Evolutionary conservation across 495 filamentous ascomycete species (phyloP).

Genomic region (Stereocaulon alpinum): DNA sequence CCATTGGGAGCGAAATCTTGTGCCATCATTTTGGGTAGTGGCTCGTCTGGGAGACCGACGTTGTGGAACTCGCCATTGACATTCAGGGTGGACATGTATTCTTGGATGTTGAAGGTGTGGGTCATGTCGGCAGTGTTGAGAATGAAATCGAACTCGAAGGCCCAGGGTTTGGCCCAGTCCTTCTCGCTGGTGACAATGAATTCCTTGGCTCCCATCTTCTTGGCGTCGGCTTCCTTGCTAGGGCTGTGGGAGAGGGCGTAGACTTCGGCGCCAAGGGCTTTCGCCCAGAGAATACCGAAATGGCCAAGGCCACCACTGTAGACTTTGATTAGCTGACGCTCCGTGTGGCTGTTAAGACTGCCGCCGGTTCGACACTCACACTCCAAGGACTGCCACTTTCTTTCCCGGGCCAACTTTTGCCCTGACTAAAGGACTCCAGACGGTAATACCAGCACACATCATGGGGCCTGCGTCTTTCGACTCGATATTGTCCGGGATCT

Average conservation of each 20-base stretch:
- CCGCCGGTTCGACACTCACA: constrained; percentile 25
- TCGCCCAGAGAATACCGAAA: constrained; percentile 60
- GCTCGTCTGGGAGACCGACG: constrained; percentile 74
- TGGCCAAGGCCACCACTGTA: constrained; percentile 58
- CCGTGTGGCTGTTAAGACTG: neutral
- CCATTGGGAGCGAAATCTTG: constrained; percentile 70
- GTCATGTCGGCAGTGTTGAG: constrained; percentile 64
- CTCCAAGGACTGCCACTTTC: constrained; percentile 44
- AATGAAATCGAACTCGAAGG: constrained; percentile 62
- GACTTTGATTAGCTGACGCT: neutral
- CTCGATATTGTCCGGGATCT: constrained; percentile 64
- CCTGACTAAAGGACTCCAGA: constrained; percentile 62
- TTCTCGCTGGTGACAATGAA: constrained; percentile 59
- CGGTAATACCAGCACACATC: constrained; percentile 81
- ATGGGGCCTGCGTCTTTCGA: constrained; percentile 66
- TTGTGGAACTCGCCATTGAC: constrained; percentile 75
- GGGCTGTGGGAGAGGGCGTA: constrained; percentile 61
- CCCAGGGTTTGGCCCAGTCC: constrained; percentile 50
- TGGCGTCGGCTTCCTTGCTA: constrained; percentile 58
- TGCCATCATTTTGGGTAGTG: constrained; percentile 62
- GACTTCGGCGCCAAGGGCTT: constrained; percentile 58
- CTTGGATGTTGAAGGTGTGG: constrained; percentile 53
- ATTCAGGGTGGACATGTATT: constrained; percentile 70
- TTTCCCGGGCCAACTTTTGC: constrained; percentile 19
- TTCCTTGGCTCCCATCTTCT: constrained; percentile 59